Percentiles rank a stretch among this genome's conserved stretches.
These are phyloP conservation scores for Populus nigra DNA, from an alignment of 345 rosid species.

Conservation along the genomic window DNA sequence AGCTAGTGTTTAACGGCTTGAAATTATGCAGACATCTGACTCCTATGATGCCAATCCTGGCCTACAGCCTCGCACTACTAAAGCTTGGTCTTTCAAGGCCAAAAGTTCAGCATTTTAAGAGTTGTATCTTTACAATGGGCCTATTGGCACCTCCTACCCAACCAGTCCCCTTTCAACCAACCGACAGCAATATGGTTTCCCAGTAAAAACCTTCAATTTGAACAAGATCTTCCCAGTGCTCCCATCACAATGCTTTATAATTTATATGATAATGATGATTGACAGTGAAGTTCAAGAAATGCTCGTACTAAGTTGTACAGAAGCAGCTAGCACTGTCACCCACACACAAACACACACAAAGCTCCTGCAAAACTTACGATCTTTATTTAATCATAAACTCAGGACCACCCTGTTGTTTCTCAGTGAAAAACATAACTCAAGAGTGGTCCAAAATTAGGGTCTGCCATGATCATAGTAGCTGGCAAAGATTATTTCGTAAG, in stretches of 20 bases:
- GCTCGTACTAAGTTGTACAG: not conserved
- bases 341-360: slow-evolving; percentile 1
- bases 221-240: not conserved
- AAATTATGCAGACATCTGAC: too few species aligned
- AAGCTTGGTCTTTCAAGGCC: not conserved
- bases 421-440: not conserved
- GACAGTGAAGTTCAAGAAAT: slow-evolving; percentile 3
- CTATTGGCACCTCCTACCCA: too few species aligned
- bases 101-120: not conserved
- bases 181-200: not conserved
- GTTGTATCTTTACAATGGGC: not conserved
- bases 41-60: too few species aligned
- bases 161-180: too few species aligned
- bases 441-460: slow-evolving; percentile 27
- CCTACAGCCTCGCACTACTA: too few species aligned
- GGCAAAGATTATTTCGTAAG: not conserved
- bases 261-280: not conserved
- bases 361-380: slow-evolving; percentile 1
- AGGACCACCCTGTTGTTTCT: slow-evolving; percentile 8
- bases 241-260: not conserved
- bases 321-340: not conserved
- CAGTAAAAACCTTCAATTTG: not conserved
- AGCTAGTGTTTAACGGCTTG: too few species aligned
- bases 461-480: slow-evolving; percentile 8
- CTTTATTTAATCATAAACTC: not conserved